A percentile compares a stretch with the other conserved stretches of the same genome.
These are phyloP conservation scores for Tetrahymena thermophila DNA, from an alignment of 73 alveolate genomes.

Conservation along the genomic window DNA sequence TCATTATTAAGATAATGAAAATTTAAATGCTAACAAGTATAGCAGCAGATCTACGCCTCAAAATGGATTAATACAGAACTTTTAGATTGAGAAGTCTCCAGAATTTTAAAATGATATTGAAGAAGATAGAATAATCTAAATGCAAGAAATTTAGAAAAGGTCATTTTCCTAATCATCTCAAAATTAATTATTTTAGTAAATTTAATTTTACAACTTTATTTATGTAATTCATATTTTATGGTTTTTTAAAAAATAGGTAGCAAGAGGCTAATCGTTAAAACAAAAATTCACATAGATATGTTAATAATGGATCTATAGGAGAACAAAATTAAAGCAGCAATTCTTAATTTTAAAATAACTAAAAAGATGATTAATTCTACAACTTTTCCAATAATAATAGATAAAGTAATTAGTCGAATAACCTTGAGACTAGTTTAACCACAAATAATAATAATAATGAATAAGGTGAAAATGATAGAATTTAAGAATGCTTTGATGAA, in stretches of 20 bases:
- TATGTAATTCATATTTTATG: not conserved
- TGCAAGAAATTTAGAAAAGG: not conserved
- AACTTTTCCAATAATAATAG: not conserved
- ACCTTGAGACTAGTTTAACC: not conserved
- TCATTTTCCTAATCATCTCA: not conserved
- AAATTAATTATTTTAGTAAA: not conserved
- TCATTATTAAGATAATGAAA: not conserved
- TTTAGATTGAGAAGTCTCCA: not conserved
- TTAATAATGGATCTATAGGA: not conserved
- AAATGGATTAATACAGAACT: not conserved
- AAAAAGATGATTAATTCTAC: not conserved
- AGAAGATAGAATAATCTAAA: not conserved
- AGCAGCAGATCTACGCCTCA: not conserved
- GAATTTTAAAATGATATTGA: not conserved
- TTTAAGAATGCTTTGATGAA: not conserved
- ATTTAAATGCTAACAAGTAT: not conserved
- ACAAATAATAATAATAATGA: not conserved
- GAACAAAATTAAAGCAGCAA: not conserved
- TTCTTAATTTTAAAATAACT: not conserved
- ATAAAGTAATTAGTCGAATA: not conserved
- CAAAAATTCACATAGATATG: not conserved
- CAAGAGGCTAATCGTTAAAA: not conserved
- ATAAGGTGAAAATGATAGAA: not conserved
- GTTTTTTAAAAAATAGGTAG: not conserved
- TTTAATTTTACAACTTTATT: not conserved